Base-by-base conservation (phyloP, 495 filamentous ascomycete species). In the Amniculicola lignicola region DNA sequence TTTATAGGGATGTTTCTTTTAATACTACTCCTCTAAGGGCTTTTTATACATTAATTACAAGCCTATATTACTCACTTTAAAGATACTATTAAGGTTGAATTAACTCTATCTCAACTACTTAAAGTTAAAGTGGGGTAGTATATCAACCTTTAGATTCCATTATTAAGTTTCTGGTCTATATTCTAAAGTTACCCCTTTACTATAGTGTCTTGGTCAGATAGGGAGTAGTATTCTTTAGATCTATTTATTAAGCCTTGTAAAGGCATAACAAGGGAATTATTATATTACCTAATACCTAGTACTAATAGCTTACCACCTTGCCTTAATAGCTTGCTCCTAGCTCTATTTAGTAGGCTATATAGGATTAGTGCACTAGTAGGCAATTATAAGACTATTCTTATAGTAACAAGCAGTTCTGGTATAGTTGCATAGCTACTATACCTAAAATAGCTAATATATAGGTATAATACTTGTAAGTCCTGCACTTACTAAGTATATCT, bases 1-100 rank as follows among this genome's bases (percentile, higher is more conserved):
- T 49, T 49, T 49, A n/a, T n/a, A 49, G 28, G 15, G 25, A 18
- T 18, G 37, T 49, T 49, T 49, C 28, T 49, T 49, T 49, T 36
- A 49, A 49, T 16, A 49, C 27, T 49, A n/a, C 45, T 49, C 15
- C 28, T 49, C 27, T 36, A 49, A 36, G 45, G 45, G 19, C 19
- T 49, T 35, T 49, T 49, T 49, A 49, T 49, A 49, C 28, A 49
- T 49, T 36, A 36, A 49, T 49, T 31, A 36, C 16, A 49, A 49
- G 45, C 45, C 45, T 35, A 19, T 49, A 49, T 49, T 21, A 22
- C 29, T 36, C 10, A 49, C 45, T 46, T 46, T 28, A 27, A 46
- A 46, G 42, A 46, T 46, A 46, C 42, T 46, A 46, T 46, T n/a
- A 27, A 46, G 42, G 24, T 46, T 28, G 16, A 46, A 25, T 46